Base-by-base conservation (phyloP, 169 alveolate genomes). In the Cryptosporidium meleagridis region DNA sequence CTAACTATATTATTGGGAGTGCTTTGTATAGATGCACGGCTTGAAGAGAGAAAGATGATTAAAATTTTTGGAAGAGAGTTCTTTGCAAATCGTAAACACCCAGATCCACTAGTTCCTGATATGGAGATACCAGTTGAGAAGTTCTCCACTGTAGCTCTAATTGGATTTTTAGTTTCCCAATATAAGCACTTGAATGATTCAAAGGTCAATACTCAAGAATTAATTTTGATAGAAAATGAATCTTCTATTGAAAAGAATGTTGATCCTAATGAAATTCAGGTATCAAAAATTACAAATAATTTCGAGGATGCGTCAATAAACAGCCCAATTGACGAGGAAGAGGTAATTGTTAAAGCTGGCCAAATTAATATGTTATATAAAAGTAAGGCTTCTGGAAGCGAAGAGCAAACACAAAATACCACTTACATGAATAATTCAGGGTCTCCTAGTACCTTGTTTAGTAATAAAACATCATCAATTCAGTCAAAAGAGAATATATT, bases 1-100 rank as follows among this genome's bases (percentile, higher is more conserved):
- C 29, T 94, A 51, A 94, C 97, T 0, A 85, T 93, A 31, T 92
- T 94, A 9, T 69, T 94, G 16, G 95, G 95, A 29, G 86, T 92
- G 55, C 92, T 94, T 41, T 92, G 95, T 41, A 86, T 94, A 3
- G 96, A 93, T 85, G 97, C 96, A 2, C 75, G 91, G 69, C 91
- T 87, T 41, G 96, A 92, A 31, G 89, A 80, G 29, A 65, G 44
- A 18, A 80, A 65, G 35, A 80, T 59, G 65, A 29, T 80, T 0
- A 80, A 80, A 51, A 45, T 80, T 23, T 80, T 59, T 80, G 89
- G 89, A 44, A 80, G 48, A 39, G 75, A 62, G 29, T 59, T 80
- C 16, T 65, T 80, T 8, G 26, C 67, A 39, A 80, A 80, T 80
- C 65, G 52, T 61, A 80, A 80, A 31, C 21, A 37, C 14, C 75